Evolutionary conservation across 345 rosid genomes (phyloP).

Genomic region (Eucalyptus tenuipes): DNA sequence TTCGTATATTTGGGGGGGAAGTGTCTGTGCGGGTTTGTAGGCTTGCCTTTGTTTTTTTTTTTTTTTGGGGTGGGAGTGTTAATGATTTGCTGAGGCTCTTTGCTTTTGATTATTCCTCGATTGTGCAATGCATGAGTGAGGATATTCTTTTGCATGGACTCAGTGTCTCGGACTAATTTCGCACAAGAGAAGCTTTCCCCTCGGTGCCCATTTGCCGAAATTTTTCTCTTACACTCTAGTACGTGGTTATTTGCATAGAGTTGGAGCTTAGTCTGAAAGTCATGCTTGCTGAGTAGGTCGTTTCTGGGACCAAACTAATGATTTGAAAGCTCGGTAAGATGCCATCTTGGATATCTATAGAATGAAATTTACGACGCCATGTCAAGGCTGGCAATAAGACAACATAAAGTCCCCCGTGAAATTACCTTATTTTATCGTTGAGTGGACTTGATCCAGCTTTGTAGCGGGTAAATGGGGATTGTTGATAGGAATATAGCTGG

Average conservation of each 20-base stretch:
- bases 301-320: not conserved
- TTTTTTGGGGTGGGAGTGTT: not conserved
- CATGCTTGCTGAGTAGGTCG: not conserved
- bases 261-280: not conserved
- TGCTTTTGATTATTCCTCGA: not conserved
- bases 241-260: not conserved
- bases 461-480: not conserved
- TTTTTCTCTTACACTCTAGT: not conserved
- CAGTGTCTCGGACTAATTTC: not conserved
- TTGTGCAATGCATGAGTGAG: not conserved
- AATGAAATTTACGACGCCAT: not conserved
- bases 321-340: not conserved
- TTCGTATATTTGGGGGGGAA: not conserved
- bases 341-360: not conserved
- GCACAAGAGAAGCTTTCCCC: not conserved
- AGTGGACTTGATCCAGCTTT: not conserved
- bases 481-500: not conserved
- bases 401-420: not conserved
- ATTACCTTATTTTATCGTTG: not conserved
- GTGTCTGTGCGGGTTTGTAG: not conserved
- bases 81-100: not conserved
- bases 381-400: not conserved
- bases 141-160: not conserved
- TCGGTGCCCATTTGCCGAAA: not conserved
- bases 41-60: not conserved